Evolutionary conservation across 805 yeast species (phyloP), one percentile per base, ranked within the genome.

Genomic region (Teunomyces barrocoloradensis): DNA sequence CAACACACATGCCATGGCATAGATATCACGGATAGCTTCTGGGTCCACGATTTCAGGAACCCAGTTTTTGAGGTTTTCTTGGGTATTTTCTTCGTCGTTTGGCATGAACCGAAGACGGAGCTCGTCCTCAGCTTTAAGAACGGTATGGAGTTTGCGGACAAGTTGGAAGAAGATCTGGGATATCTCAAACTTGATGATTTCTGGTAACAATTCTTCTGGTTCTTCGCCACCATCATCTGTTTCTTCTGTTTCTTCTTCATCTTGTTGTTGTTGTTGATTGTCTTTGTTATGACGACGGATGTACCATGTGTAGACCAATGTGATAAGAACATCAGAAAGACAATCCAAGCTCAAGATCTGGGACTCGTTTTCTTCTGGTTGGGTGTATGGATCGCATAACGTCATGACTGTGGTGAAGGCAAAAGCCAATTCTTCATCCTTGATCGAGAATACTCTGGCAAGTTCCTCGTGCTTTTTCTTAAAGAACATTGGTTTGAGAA

Each of bases 321-420:
- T 79, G 6, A 82, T 61, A 20, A 80, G 64, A 42, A 81, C 53
- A 50, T 79, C 79, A 15, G 84, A 74, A 10, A 83, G 56, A n/a
- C 75, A 59, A 50, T 81, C 82, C 5, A 84, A 60, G 7, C 89
- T 83, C 13, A 83, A 66, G 1, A 82, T 66, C 45, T 71, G 65
- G 10, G 66, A 62, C 47, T 81, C 85, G 20, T 73, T 74, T 35
- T 84, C 87, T 23, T 77, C 74, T 0, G 94, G 90, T 54, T 84
- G 89, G 0, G 90, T 82, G 54, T 76, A 69, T 2, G 90, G 89
- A 59, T 86, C 91, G 46, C 75, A 61, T 11, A 61, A 48, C 17
- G 59, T 58, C 13, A 63, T 59, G 15, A 27, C 40, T 3, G 52
- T 43, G 21, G 47, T 18, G 46, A 48, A 50, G 34, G 52, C 36